Evolutionary conservation across 2,329 filamentous ascomycete species (phyloP), one percentile per base, ranked within the genome.

Genomic region (Fusarium tricinctum): DNA sequence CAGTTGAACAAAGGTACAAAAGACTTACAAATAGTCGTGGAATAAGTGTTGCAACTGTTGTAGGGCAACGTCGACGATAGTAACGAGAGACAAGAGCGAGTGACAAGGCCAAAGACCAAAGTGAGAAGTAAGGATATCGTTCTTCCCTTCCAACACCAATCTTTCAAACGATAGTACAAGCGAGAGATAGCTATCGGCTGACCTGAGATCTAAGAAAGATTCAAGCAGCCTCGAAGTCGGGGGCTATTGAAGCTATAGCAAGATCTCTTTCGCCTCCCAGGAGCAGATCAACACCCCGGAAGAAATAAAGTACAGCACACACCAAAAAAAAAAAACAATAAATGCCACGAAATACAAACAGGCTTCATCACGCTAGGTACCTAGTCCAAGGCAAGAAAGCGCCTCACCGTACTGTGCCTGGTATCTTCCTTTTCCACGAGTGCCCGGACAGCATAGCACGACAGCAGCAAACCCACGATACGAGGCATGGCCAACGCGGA

Each of bases 211-310:
- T 12, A 22, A 56, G 32, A 38, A 47, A 57, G 35, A 26, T 48
- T 10, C 17, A 19, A 38, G 17, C 8, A 35, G 35, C 5, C 35
- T 38, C 8, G 35, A 58, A 35, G 17, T 5, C n/a, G 69, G 71
- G 71, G 66, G 46, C 44, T 28, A 63, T 43, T 52, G 72, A 71
- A 71, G 70, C 72, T 74, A 74, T 74, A 74, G 72, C 51, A 72
- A 51, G 46, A 66, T 64, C 43, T 42, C 32, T 32, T 35, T 30
- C 28, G 28, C 28, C 28, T 15, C n/a, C 5, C n/a, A 30, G 30
- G 22, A 35, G 12, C 12, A 10, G 35, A 38, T 9, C 17, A n/a
- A n/a, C 17, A n/a, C 33, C 33, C 15, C 15, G 6, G 15, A 35
- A 32, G 30, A 30, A 35, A 35, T 6, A n/a, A 35, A 35, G 33